phyloP scores from a whole-genome alignment of 1,284 basidiomycete species.

The Tylopilus orsonianus region DNA sequence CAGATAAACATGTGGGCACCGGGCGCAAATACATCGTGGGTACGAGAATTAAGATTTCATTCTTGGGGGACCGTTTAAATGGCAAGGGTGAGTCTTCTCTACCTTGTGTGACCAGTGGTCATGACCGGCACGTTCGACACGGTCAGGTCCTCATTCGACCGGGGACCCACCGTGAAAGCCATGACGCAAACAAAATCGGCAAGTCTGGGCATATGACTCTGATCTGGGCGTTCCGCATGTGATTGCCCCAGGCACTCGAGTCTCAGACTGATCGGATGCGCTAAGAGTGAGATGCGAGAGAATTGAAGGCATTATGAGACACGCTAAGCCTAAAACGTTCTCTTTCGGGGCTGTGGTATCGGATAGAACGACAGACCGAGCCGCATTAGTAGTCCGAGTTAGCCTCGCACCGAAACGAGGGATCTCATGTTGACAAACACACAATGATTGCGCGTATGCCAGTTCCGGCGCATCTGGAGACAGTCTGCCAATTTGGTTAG shows the following conservation, averaged over 20 bases:
- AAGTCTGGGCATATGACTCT: neutral
- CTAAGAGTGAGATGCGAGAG: neutral
- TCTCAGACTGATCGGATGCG: neutral
- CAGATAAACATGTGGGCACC: slow-evolving; percentile 15
- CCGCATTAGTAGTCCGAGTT: neutral
- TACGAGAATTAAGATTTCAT: slow-evolving; percentile 9
- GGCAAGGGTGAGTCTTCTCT: neutral
- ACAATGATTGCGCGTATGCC: neutral
- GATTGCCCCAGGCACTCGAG: slow-evolving; percentile 4
- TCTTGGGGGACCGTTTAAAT: slow-evolving; percentile 7
- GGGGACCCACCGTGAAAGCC: slow-evolving; percentile 4
- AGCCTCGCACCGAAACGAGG: slow-evolving; percentile 5
- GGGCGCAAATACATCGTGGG: slow-evolving; percentile 15
- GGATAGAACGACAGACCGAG: neutral
- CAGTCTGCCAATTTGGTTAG: slow-evolving; percentile 25
- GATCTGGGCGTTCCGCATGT: slow-evolving; percentile 1
- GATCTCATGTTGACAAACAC: neutral
- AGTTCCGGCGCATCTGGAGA: slow-evolving; percentile 7
- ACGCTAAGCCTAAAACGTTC: slow-evolving; percentile 3
- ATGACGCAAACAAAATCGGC: neutral
- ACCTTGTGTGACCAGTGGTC: slow-evolving; percentile 7
- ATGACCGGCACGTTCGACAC: slow-evolving; percentile 4
- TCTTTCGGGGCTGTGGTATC: neutral
- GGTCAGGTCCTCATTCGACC: neutral
- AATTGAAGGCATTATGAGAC: neutral